Evolutionary conservation across 352 stramenopile species (phyloP), one percentile per base, ranked within the genome.

Genomic region (Phytopythium sindhum): DNA sequence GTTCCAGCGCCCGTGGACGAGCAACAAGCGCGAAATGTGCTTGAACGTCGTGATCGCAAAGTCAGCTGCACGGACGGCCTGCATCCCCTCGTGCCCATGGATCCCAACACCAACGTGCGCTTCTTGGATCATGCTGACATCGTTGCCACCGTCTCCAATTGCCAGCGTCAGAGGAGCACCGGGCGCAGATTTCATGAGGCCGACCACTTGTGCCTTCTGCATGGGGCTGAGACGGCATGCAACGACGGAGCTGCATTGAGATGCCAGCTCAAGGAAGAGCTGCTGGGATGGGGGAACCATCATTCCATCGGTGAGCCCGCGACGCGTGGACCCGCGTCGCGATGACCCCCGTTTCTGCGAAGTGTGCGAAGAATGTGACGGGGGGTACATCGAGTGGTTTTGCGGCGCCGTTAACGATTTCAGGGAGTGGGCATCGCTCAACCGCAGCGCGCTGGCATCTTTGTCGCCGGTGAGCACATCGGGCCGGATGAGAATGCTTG

Each of bases 51-150:
- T 82, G 24, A 96, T 94, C 14, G 88, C 88, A 64, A 96, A 96
- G 61, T 96, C 88, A 14, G 85, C 86, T 0, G 82, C 85, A 4
- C 85, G 83, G 2, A 96, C 88, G 4, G 88, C 88, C 65, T 96
- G 88, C 86, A 96, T 95, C 19, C 85, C 97, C 86, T 99, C 98
- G 60, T 99, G 90, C 9, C 98, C 97, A 50, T 96, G 98, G 62
- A 99, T 99, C 4, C 98, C 97, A 56, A 99, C 94, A 31, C 98
- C 98, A 48, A 99, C 93, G 57, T 99, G 94, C 37, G 97, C 97
- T 75, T 98, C 96, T 81, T 99, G 97, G 62, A 99, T 99, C 98
- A 99, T 99, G 60, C 95, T 97, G 26, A 99, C 97, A 69, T 99
- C 98, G 68, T 99, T 99, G 1, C 97, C 97, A 48, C 97, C 98